phyloP scores from a whole-genome alignment of 495 filamentous ascomycete genomes.

The Neurospora intermedia region DNA sequence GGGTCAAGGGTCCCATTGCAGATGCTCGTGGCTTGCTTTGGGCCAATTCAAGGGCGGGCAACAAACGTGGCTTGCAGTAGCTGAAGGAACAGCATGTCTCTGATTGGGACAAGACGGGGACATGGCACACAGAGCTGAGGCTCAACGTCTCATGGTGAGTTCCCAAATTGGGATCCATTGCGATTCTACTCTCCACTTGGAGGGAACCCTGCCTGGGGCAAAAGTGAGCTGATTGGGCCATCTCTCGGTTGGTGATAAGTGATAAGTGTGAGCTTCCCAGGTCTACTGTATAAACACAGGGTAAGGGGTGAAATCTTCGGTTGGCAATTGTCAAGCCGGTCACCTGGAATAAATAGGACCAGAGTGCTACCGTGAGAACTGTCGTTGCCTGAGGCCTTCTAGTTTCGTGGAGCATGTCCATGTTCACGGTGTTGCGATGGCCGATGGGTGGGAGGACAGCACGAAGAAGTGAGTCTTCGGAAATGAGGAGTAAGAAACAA shows the following conservation, averaged over 20 bases:
- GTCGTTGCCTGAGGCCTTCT: background rate
- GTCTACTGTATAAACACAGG: background rate
- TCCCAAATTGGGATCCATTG: background rate
- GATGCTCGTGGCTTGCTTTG: background rate
- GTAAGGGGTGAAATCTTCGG: background rate
- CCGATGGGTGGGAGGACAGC: background rate
- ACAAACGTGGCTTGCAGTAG: background rate
- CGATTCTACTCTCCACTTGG: background rate
- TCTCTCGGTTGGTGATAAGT: background rate
- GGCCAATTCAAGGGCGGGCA: constrained; percentile 2
- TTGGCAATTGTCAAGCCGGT: background rate
- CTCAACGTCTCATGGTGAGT: background rate
- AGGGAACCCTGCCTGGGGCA: background rate
- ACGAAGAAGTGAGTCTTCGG: background rate
- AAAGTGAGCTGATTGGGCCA: background rate
- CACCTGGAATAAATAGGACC: background rate
- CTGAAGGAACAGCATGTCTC: background rate
- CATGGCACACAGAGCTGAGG: background rate
- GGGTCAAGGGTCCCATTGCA: background rate
- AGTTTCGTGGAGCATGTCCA: background rate
- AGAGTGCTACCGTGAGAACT: background rate
- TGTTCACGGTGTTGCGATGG: background rate
- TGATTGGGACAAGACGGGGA: background rate
- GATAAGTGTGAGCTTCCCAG: background rate
- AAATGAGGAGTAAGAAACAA: background rate